phyloP scores from a whole-genome alignment of 306 rosid species.

The Cicer judaicum region DNA sequence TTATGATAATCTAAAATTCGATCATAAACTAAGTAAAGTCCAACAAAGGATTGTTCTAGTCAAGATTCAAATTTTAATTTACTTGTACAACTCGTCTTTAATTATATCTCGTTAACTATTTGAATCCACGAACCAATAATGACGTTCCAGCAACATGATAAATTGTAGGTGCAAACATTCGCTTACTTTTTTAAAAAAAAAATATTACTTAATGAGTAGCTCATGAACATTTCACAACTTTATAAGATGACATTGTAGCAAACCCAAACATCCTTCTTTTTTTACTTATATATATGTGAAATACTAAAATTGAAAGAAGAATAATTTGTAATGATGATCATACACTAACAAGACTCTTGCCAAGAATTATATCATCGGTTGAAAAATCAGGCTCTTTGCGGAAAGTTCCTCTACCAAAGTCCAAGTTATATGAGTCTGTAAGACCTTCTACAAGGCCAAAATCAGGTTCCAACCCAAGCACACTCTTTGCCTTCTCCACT shows the following conservation, averaged over 20 bases:
- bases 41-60: no score
- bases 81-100: no score
- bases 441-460: constrained; percentile 83
- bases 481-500: constrained; percentile 79
- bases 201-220: not conserved
- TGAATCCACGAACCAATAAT: not conserved
- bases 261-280: not conserved
- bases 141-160: constrained; percentile 4
- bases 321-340: constrained; percentile 24
- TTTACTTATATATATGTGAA: not conserved
- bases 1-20: no score
- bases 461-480: constrained; percentile 85
- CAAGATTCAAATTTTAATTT: no score
- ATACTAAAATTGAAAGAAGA: constrained; percentile 17
- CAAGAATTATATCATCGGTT: constrained; percentile 93
- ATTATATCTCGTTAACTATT: no score
- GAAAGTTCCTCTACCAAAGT: constrained; percentile 91
- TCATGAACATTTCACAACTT: constrained; percentile 24
- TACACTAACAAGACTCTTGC: constrained; percentile 71
- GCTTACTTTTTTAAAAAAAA: not conserved
- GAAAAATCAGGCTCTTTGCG: constrained; percentile 89
- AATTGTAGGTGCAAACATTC: not conserved
- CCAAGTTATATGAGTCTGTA: constrained; percentile 82
- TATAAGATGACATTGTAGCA: constrained; percentile 16
- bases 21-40: no score